phyloP scores from a whole-genome alignment of 2,329 filamentous ascomycete species.

The Metarhizium guizhouense region DNA sequence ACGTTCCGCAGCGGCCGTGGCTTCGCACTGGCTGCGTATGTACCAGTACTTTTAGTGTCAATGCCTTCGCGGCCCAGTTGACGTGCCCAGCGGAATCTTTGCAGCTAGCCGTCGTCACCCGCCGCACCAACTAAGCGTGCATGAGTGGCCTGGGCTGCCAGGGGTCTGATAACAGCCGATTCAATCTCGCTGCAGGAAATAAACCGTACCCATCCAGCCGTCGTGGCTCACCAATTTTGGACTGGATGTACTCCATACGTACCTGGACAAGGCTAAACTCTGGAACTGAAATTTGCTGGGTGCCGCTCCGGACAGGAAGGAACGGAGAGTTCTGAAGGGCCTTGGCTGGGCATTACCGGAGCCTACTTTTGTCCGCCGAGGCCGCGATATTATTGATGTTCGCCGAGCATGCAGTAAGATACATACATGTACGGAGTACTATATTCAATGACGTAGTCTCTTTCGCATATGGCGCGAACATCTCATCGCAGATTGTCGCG shows the following conservation, averaged over 20 bases:
- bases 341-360: not conserved
- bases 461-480: too few relatives aligned
- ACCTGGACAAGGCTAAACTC: constrained; percentile 3
- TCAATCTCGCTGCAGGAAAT: not conserved
- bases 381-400: not conserved
- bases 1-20: too few relatives aligned
- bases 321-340: not conserved
- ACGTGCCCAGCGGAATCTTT: not conserved
- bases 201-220: not conserved
- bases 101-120: not conserved
- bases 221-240: not conserved
- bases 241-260: not conserved
- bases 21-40: not conserved
- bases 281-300: not conserved
- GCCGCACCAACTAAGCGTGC: not conserved
- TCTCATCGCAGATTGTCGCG: too few relatives aligned
- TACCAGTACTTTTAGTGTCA: not conserved
- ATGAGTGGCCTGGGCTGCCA: not conserved
- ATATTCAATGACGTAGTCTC: too few relatives aligned
- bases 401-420: too few relatives aligned
- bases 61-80: not conserved
- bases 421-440: too few relatives aligned
- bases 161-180: not conserved
- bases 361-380: not conserved
- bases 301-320: not conserved